Evolutionary conservation across 495 filamentous ascomycete species (phyloP).

Genomic region (Hyaloscypha bicolor): DNA sequence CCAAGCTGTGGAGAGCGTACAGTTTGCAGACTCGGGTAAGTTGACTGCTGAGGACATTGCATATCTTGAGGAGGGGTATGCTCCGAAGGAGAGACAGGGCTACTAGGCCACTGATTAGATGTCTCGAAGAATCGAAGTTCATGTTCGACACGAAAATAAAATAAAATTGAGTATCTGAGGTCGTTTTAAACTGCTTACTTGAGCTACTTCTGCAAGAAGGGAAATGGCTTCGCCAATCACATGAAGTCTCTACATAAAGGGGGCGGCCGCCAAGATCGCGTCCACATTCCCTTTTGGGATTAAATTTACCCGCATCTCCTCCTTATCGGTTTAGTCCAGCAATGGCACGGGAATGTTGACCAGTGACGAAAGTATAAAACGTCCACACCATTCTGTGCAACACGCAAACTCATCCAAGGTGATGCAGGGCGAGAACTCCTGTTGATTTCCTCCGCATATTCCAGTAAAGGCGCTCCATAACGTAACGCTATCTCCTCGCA

Average conservation of each 20-base stretch:
- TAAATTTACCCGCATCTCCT: not conserved
- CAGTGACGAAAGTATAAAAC: not conserved
- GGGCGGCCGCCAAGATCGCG: not conserved
- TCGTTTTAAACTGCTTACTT: not conserved
- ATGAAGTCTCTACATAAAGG: not conserved
- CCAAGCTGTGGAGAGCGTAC: conserved; percentile 25
- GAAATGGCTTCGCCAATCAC: not conserved
- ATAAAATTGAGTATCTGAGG: not conserved
- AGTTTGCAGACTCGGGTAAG: conserved; percentile 25
- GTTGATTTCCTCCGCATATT: not conserved
- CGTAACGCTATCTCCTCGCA: not conserved
- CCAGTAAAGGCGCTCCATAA: not conserved
- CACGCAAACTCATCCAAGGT: not conserved
- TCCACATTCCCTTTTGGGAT: conserved; percentile 10
- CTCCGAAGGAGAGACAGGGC: conserved; percentile 26
- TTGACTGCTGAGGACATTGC: conserved; percentile 30
- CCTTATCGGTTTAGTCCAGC: not conserved
- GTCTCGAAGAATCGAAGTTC: not conserved
- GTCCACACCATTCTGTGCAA: not conserved
- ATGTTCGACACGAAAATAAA: not conserved
- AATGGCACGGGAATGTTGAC: not conserved
- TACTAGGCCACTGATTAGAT: conserved; percentile 3
- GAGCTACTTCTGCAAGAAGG: not conserved
- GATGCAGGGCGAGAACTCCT: not conserved
- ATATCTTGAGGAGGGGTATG: conserved; percentile 31